Percentiles rank a stretch among this genome's conserved stretches.
phyloP scores from a whole-genome alignment of 1,139 yeast species.

The Taiozyma onychis region DNA sequence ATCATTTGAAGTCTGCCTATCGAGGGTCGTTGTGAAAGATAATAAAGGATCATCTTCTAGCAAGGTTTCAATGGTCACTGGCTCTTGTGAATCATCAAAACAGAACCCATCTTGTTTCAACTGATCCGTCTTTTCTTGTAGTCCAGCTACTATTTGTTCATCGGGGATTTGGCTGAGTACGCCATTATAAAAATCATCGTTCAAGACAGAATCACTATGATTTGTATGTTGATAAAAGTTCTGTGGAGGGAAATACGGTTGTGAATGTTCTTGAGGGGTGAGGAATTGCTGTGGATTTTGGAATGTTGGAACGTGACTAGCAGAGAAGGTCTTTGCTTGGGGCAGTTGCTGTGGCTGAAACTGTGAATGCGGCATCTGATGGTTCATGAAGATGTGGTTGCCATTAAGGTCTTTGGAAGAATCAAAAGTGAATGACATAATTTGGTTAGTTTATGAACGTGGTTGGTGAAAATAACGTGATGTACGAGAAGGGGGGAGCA shows the following conservation, averaged over 20 bases:
- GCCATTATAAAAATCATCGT: conserved; percentile 9
- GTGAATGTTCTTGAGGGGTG: neutral
- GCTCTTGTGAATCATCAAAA: conserved; percentile 1
- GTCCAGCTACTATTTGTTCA: conserved; percentile 17
- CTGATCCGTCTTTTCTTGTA: conserved; percentile 7
- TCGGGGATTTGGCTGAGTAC: conserved; percentile 11
- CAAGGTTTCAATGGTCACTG: conserved; percentile 19
- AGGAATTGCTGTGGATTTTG: neutral
- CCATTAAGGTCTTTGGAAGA: neutral
- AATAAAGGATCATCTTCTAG: conserved; percentile 23
- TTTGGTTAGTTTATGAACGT: neutral
- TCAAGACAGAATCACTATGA: neutral
- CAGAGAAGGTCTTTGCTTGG: neutral
- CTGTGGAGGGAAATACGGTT: neutral
- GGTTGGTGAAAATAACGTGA: neutral
- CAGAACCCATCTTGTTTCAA: neutral
- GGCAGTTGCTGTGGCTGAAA: neutral
- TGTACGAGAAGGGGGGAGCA: no score
- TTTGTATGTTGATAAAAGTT: neutral
- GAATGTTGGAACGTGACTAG: neutral
- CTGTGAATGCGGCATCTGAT: neutral
- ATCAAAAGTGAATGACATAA: neutral
- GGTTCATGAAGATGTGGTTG: neutral
- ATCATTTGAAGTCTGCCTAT: conserved; percentile 23
- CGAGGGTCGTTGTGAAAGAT: conserved; percentile 21